Evolutionary conservation across 2,329 filamentous ascomycete species (phyloP), one percentile per base, ranked within the genome.

Genomic region (Neofusicoccum kwambonambiense): DNA sequence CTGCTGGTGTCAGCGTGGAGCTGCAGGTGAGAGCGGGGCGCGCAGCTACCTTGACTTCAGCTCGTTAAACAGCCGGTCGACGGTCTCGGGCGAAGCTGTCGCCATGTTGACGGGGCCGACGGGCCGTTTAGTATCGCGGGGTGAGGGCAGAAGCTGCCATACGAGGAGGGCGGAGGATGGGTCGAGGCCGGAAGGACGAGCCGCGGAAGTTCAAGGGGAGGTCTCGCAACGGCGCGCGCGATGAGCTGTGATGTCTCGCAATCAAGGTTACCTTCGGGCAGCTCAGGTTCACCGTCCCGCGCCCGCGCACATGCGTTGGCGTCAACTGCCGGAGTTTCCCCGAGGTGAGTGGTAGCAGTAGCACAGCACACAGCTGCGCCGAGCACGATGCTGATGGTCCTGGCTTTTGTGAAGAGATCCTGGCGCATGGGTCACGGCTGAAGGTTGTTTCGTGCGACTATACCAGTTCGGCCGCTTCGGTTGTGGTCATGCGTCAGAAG

Each of bases 41-140:
- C 58, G 41, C 52, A 66, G 79, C 78, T 70, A 81, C 79, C 86
- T 87, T 66, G 84, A 86, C 70, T 83, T 84, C 67, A 87, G 78
- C 73, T 87, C 85, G 66, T 77, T 70, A 71, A 86, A 86, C 70
- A 86, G 80, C 72, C 84, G 80, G 74, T 85, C 83, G 69, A 84
- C 63, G 63, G 63, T 65, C 56, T 65, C 63, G 45, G 63, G 63
- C 63, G 63, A 60, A 52, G 63, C 56, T 65, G 58, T 52, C 62
- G 63, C 63, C 63, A 65, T 65, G 52, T 64, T 64, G 62, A 64
- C 51, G 44, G 62, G 62, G 62, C 51, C 62, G 42, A 52, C 50
- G 49, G 62, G 51, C 62, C 62, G 62, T 58, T 64, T 44, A 64
- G 62, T 50, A 15, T 50, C 44, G 52, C 42, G 52, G 51, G 44